Evolutionary conservation across 768 basidiomycete genomes (phyloP), one percentile per base, ranked within the genome.

Genomic region (button mushroom (Agaricus bisporus)): DNA sequence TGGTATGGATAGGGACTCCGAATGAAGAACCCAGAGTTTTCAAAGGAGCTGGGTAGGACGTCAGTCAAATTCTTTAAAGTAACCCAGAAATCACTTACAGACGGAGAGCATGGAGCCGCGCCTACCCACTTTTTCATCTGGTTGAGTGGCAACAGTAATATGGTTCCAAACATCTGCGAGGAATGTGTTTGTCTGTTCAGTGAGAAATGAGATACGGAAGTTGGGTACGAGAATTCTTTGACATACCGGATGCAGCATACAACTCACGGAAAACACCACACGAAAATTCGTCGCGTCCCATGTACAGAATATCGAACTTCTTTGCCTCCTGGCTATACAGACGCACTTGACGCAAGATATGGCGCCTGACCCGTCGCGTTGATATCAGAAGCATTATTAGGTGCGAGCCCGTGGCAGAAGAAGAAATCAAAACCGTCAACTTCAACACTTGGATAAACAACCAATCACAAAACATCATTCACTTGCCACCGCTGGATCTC

Each of bases 271-370:
- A 76, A 2, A 91, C 82, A 6, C 71, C 68, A 62, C 86, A 87
- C 1, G 93, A 95, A 67, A 95, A 95, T 61, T 84, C 80, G 65
- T 95, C 93, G 15, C 91, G 86, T 48, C 94, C 94, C 64, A 91
- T 80, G 66, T 91, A 95, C 5, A 97, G 75, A 39, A 97, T 79
- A n/a, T 82, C 78, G 64, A 91, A 86, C 4, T 58, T 60, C 26
- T 56, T 35, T 6, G 49, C 26, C 8, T 47, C 45, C 17, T 57
- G 53, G 12, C 41, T 48, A 22, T 11, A 32, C 26, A 25, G 48
- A 48, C 53, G 46, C 20, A 10, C 12, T 35, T 43, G 46, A 15
- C 28, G 32, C 29, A 14, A 14, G 3, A 25, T 20, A 22, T 5
- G 11, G 14, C 29, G 26, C n/a, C 7, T 42, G 32, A 17, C 29